These are phyloP conservation scores for Taphrina deformans DNA, from an alignment of 1,139 yeast species.

Conservation along the genomic window DNA sequence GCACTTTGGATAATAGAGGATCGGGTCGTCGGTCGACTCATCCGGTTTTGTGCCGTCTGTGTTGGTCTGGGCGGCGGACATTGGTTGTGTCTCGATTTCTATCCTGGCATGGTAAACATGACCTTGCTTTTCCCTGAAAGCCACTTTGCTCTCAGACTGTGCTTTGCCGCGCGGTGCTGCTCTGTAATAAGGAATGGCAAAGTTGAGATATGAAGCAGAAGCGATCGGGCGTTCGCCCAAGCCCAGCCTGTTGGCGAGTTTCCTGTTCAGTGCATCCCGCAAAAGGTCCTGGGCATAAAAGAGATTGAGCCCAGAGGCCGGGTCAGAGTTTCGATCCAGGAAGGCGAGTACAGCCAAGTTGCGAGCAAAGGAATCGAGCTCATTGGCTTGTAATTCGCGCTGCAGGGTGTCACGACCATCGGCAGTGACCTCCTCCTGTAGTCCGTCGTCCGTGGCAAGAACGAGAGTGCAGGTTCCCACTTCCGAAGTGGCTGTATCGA, in stretches of 20 bases:
- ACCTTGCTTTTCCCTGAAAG: not conserved
- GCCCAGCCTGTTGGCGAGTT: not conserved
- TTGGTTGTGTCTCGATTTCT: constrained; percentile 12
- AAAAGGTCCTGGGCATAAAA: constrained; percentile 2
- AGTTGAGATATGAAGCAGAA: not conserved
- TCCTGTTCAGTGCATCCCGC: constrained; percentile 11
- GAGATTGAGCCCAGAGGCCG: not conserved
- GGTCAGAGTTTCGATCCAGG: constrained; percentile 11
- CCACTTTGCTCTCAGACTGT: not conserved
- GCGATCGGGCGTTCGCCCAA: not conserved
- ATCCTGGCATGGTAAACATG: not conserved
- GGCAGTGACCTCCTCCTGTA: constrained; percentile 18
- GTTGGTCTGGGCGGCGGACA: not conserved
- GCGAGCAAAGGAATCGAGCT: not conserved
- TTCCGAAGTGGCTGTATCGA: not conserved
- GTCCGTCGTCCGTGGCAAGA: constrained; percentile 23
- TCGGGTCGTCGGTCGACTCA: not conserved
- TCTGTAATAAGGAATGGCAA: not conserved
- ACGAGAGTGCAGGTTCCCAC: constrained; percentile 20
- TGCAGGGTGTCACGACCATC: constrained; percentile 21
- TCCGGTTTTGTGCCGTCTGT: not conserved
- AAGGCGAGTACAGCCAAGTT: constrained; percentile 15
- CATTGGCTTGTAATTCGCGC: not conserved
- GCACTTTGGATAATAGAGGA: constrained; percentile 1
- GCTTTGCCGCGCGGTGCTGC: not conserved